Base-by-base conservation (phyloP, 1,139 yeast genomes). In the Nematodospora anomalae region DNA sequence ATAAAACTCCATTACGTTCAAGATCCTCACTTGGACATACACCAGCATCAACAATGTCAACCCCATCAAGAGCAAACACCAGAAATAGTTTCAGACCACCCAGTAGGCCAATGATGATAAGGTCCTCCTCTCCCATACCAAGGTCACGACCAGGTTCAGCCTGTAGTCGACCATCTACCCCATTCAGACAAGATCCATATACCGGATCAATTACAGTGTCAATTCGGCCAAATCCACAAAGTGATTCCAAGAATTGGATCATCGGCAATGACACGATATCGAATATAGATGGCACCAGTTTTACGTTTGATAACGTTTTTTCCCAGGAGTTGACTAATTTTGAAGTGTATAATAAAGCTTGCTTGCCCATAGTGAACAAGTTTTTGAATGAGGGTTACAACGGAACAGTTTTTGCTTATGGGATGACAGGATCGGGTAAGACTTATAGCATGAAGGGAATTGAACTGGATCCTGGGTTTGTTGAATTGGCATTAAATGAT, bases 351-450 rank as follows among this genome's bases (percentile, higher is more conserved):
- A 64, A 66, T 21, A 61, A 62, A 13, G 67, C 83, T 2, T 90
- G 89, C 29, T 64, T 73, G 21, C 79, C 77, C 2, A 66, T 88
- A 29, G 80, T 90, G 2, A 62, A 71, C 16, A 77, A 81, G 43
- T 81, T 87, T 40, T 65, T 88, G 46, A 46, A 61, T 29, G 81
- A 82, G 24, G 96, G 96, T 0, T 89, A 67, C 57, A 88, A 89
- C 53, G 95, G 92, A 7, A 90, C 96, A 0, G 81, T 90, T 1
- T 88, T 90, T 59, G 96, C 96, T 2, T 88, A 89, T 54, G 95
- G 96, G 33, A 86, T 86, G 90, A 88, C 97, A 0, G 97, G 97
- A 0, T 87, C 96, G 1, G 97, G 97, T 22, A 90, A 90, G 57
- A 90, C 97, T 0, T 84, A 79, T 54, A 83, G 95, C 3, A 88